These are phyloP conservation scores for Magnolia changhungtana DNA, from an alignment of 164 flowering plant genomes.

Conservation along the genomic window DNA sequence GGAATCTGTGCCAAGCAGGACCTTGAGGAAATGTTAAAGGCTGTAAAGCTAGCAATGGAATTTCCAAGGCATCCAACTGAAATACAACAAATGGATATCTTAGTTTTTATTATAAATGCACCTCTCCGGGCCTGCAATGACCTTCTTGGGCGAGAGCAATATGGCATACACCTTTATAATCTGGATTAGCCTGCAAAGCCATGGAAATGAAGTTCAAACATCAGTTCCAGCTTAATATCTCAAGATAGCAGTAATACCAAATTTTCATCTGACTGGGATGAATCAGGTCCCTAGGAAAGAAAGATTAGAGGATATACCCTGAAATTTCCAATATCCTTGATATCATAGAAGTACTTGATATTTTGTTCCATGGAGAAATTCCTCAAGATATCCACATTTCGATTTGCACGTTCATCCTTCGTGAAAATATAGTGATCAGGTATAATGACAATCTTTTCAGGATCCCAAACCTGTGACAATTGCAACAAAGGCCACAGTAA, in stretches of 20 bases:
- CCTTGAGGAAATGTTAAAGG: slow-evolving; percentile 37
- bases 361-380: slow-evolving; percentile 84
- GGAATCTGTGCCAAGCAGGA: slow-evolving; percentile 93
- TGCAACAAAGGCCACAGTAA: slow-evolving; percentile 1
- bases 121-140: slow-evolving; percentile 99
- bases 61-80: not conserved
- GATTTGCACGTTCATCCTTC: slow-evolving; percentile 87
- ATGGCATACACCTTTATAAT: slow-evolving; percentile 98
- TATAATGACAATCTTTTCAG: slow-evolving; percentile 89
- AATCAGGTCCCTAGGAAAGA: not conserved
- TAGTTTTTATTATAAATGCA: slow-evolving; percentile 14
- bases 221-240: not conserved
- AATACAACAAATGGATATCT: not conserved
- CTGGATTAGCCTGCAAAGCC: slow-evolving; percentile 80
- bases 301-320: slow-evolving; percentile 38
- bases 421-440: slow-evolving; percentile 99
- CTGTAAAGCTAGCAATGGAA: not conserved
- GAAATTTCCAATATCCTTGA: slow-evolving; percentile 80
- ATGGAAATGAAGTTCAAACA: not conserved
- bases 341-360: slow-evolving; percentile 95
- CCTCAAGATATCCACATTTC: slow-evolving; percentile 93
- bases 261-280: not conserved
- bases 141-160: slow-evolving; percentile 99
- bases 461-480: slow-evolving; percentile 86
- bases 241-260: slow-evolving; percentile 32